Evolutionary conservation across 2,329 filamentous ascomycete genomes (phyloP).

Genomic region (Aspergillus candidus): DNA sequence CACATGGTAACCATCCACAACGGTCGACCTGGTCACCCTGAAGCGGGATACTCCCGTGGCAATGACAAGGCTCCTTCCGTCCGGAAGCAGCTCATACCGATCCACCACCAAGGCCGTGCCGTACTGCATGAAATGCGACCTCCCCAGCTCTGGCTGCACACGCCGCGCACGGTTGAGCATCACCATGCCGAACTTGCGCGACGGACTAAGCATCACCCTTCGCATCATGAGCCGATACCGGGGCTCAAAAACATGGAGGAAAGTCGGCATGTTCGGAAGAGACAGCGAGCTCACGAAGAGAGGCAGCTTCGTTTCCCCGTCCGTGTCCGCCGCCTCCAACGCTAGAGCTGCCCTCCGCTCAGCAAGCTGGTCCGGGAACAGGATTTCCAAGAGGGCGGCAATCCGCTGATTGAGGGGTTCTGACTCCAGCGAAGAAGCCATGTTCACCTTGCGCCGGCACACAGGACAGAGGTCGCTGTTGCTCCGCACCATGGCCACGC

Average conservation of each 20-base stretch:
- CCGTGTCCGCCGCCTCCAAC: constrained; percentile 51
- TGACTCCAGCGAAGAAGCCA: constrained; percentile 44
- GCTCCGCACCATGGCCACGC: constrained; percentile 68
- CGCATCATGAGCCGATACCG: constrained; percentile 85
- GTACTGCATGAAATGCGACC: constrained; percentile 60
- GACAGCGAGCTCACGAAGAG: constrained; percentile 78
- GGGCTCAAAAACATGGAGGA: constrained; percentile 89
- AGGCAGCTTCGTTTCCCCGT: constrained; percentile 57
- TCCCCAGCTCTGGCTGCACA: constrained; percentile 49
- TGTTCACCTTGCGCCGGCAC: constrained; percentile 62
- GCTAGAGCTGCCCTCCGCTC: constrained; percentile 50
- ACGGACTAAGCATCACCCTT: constrained; percentile 62
- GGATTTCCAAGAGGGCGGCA: constrained; percentile 54
- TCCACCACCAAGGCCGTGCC: constrained; percentile 74
- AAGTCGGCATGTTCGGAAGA: constrained; percentile 77
- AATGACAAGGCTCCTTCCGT: constrained; percentile 77
- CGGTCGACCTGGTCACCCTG: constrained; percentile 56
- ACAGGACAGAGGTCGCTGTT: constrained; percentile 74
- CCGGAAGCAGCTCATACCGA: constrained; percentile 65
- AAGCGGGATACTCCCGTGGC: constrained; percentile 73
- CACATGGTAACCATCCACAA: constrained; percentile 70
- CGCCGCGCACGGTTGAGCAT: constrained; percentile 56
- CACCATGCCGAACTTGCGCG: constrained; percentile 79
- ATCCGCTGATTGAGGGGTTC: constrained; percentile 60
- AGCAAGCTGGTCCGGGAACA: constrained; percentile 64